These are phyloP conservation scores for Arachnomyces sp. DNA, from an alignment of 2,329 filamentous ascomycete species.

Conservation along the genomic window DNA sequence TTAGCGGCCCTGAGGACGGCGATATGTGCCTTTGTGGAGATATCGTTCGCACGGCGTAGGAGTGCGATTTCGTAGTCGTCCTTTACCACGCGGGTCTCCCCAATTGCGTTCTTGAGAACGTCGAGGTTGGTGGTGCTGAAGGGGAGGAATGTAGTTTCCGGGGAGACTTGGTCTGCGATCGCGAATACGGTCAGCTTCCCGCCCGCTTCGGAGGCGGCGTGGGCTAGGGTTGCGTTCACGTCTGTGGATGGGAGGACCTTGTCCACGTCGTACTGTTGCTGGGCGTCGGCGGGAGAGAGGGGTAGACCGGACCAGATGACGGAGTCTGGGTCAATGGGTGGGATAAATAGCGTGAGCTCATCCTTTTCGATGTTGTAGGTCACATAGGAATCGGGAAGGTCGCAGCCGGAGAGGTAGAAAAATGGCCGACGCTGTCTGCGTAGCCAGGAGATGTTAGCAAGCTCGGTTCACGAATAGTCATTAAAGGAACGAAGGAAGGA, in stretches of 20 bases:
- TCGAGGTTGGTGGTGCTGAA: conserved; percentile 57
- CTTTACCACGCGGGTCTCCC: conserved; percentile 73
- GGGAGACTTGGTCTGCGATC: conserved; percentile 69
- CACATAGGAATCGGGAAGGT: conserved; percentile 69
- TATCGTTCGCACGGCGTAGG: conserved; percentile 69
- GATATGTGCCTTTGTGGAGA: conserved; percentile 70
- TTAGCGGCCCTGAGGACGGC: conserved; percentile 59
- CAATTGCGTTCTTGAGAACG: conserved; percentile 61
- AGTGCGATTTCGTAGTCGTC: conserved; percentile 75
- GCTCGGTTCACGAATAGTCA: not conserved
- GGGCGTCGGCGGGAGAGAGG: conserved; percentile 64
- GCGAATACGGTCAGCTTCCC: conserved; percentile 56
- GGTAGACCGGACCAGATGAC: conserved; percentile 94
- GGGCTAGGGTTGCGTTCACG: conserved; percentile 63
- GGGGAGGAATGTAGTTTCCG: conserved; percentile 60
- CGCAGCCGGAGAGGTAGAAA: conserved; percentile 86
- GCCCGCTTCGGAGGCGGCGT: conserved; percentile 27
- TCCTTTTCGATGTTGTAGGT: conserved; percentile 69
- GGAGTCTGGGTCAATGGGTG: conserved; percentile 72
- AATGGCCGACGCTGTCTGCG: conserved; percentile 79
- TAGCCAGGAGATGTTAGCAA: conserved; percentile 1
- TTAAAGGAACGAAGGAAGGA: conserved; percentile 5
- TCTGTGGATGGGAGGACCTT: conserved; percentile 63
- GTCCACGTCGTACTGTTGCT: conserved; percentile 72
- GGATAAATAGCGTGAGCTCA: conserved; percentile 80